phyloP scores from a whole-genome alignment of 192 early-diverging fungal species.

The Allomyces arbusculus region DNA sequence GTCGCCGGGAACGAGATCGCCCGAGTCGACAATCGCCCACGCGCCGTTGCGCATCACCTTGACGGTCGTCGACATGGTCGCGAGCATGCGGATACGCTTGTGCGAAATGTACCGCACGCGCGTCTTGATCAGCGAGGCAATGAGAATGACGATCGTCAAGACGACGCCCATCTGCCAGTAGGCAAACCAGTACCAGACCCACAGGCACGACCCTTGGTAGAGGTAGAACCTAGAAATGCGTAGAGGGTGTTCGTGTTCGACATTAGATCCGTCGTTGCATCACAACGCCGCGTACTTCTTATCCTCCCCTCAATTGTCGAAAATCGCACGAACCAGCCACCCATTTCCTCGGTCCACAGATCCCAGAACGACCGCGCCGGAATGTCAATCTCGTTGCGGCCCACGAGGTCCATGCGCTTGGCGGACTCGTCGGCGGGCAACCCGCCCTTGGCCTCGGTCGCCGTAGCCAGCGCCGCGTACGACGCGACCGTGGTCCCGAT shows the following conservation, averaged over 20 bases:
- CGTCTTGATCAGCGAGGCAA: constrained; percentile 28
- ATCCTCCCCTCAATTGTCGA: too few relatives aligned
- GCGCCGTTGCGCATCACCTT: constrained; percentile 28
- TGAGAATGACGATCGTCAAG: constrained; percentile 24
- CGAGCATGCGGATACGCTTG: constrained; percentile 34
- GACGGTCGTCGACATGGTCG: constrained; percentile 25
- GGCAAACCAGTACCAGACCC: constrained; percentile 28
- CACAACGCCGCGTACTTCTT: too few relatives aligned
- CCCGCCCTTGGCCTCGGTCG: constrained; percentile 12
- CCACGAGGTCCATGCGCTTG: constrained; percentile 31
- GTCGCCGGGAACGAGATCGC: constrained; percentile 47
- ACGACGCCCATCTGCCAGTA: constrained; percentile 36
- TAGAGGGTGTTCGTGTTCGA: too few relatives aligned
- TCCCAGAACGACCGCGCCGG: constrained; percentile 28
- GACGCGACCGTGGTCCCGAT: constrained; percentile 26
- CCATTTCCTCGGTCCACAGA: constrained; percentile 35
- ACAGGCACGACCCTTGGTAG: constrained; percentile 29
- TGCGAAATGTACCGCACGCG: constrained; percentile 26
- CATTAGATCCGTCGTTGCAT: too few relatives aligned
- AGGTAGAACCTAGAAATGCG: constrained; percentile 15
- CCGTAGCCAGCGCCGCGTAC: constrained; percentile 12
- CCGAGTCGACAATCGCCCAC: constrained; percentile 27
- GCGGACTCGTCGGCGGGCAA: constrained; percentile 26
- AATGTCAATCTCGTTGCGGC: constrained; percentile 49
- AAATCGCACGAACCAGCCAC: constrained; percentile 8